phyloP scores from a whole-genome alignment of 441 rosid species.

The Theobroma grandiflorum region DNA sequence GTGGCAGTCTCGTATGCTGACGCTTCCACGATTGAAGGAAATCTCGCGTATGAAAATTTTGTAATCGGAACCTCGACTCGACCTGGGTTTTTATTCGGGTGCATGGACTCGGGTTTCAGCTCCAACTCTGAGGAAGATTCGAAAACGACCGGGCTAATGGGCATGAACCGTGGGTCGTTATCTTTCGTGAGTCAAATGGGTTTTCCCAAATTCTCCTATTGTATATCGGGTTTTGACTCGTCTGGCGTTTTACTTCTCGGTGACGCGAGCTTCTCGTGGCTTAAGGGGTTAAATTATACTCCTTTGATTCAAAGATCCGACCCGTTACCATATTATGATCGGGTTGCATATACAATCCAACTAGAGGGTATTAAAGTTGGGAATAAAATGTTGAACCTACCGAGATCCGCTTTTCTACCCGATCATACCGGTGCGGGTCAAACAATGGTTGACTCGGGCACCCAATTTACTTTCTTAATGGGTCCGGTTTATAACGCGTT shows the following conservation, averaged over 20 bases:
- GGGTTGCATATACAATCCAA: constrained; percentile 66
- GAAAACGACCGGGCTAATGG: constrained; percentile 73
- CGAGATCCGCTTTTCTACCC: constrained; percentile 51
- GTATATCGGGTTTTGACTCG: constrained; percentile 65
- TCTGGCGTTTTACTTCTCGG: constrained; percentile 63
- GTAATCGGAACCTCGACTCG: constrained; percentile 44
- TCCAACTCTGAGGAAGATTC: constrained; percentile 68
- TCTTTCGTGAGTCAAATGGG: constrained; percentile 66
- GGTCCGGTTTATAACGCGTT: constrained; percentile 58
- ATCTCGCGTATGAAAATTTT: constrained; percentile 54
- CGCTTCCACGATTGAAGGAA: constrained; percentile 63
- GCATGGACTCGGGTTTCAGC: constrained; percentile 61
- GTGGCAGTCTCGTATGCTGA: constrained; percentile 64
- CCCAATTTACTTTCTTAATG: constrained; percentile 63
- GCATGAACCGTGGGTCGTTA: constrained; percentile 71
- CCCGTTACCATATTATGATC: constrained; percentile 64
- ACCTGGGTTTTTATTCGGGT: constrained; percentile 60
- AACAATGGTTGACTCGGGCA: constrained; percentile 77
- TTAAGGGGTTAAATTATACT: constrained; percentile 52
- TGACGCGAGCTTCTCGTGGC: constrained; percentile 49
- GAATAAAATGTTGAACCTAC: constrained; percentile 41
- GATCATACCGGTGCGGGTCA: constrained; percentile 80
- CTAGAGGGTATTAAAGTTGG: constrained; percentile 64
- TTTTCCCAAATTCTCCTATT: constrained; percentile 64
- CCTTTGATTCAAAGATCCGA: constrained; percentile 50